Base-by-base conservation (phyloP, 306 rosid genomes). In the Dicorynia guianensis region DNA sequence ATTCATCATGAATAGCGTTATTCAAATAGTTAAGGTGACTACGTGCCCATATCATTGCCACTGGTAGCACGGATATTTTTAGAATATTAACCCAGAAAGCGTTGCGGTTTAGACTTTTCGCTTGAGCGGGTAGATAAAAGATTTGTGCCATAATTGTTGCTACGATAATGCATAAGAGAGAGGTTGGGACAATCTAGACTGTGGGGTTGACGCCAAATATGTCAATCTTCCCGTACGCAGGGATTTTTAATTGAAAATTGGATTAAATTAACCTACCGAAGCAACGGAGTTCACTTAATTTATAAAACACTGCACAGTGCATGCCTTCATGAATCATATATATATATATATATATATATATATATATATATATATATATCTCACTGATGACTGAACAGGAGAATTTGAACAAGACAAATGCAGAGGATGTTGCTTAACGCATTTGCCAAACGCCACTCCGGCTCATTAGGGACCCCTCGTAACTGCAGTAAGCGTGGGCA, bases 381-480 rank as follows among this genome's bases (percentile, higher is more conserved):
- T 47, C 30, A 56, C 17, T 33, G 5, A 25, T 10, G 61, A n/a
- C n/a, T n/a, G 35, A 54, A 49, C 43, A 53, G 63, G 30, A 33
- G 79, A 80, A 48, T 78, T 82, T 70, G 84, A 86, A 73, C 63
- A 79, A 81, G 86, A 82, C 84, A 80, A 63, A 79, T 66, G 71
- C 75, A 83, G 88, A 89, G 88, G 89, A 84, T 87, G 93, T 90
- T 92, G 90, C 96, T 92, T 90, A 80, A 86, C 90, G 85, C 89
- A 90, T 79, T 88, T 85, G 89, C 81, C 80, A 80, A 48, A 66
- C 52, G 59, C 60, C 46, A 14, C 54, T 42, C 3, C 4, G 30
- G 25, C 11, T 47, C 11, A n/a, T 12, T 55, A 50, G 58, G 75
- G 18, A 11, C 62, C 74, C 80, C 80, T 81, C 83, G 85, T 53